phyloP scores from a whole-genome alignment of 2,329 filamentous ascomycete genomes.

The Chrysoporthe austroafricana region DNA sequence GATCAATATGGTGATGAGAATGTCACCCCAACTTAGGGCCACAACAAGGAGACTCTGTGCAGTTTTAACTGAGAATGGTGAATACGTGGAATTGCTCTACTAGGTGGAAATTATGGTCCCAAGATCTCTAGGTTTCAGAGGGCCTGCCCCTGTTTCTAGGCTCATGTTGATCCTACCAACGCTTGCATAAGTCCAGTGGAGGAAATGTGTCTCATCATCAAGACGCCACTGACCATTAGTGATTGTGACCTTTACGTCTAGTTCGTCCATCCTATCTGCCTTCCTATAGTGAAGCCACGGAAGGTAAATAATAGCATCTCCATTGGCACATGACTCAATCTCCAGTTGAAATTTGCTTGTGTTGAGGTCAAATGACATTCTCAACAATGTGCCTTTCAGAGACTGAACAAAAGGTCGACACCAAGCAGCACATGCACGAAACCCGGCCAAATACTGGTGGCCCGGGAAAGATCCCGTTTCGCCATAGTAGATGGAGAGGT shows the following conservation, averaged over 20 bases:
- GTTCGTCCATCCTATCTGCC: not conserved
- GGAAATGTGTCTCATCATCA: not conserved
- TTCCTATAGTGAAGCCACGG: constrained; percentile 21
- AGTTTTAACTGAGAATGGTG: too few species aligned
- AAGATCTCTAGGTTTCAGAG: constrained; percentile 6
- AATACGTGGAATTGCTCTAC: not conserved
- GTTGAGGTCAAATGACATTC: constrained; percentile 16
- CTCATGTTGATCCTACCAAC: not conserved
- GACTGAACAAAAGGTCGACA: constrained; percentile 31
- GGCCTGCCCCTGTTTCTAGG: not conserved
- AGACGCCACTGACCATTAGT: constrained; percentile 6
- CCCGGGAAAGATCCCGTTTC: constrained; percentile 32
- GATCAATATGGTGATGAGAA: too few species aligned
- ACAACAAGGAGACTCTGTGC: too few species aligned
- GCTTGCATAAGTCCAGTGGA: constrained; percentile 1
- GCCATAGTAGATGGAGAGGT: constrained; percentile 32
- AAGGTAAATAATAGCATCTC: constrained; percentile 3
- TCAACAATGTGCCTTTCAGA: constrained; percentile 12
- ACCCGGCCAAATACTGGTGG: constrained; percentile 26
- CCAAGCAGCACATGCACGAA: constrained; percentile 31
- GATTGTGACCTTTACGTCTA: constrained; percentile 1
- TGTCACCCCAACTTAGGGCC: too few species aligned
- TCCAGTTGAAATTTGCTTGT: constrained; percentile 5
- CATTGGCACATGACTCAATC: not conserved
- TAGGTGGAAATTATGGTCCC: constrained; percentile 8